Percentiles rank a stretch among this genome's conserved stretches.
Conservation (phyloP, 352 stramenopile genomes). For the Phytophthora rubi region DNA sequence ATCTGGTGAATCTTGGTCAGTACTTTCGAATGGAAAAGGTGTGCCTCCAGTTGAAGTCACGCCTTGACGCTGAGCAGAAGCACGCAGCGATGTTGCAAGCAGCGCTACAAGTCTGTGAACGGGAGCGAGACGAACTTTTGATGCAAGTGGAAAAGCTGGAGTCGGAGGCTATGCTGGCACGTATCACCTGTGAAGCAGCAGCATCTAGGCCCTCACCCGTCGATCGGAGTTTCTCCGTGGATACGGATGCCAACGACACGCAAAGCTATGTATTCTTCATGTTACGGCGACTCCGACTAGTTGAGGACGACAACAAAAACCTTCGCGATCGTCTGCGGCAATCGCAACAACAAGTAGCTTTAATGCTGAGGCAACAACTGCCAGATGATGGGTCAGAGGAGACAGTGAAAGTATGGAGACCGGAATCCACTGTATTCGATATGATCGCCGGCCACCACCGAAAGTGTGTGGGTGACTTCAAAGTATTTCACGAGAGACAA, state of each 20-base stretch:
- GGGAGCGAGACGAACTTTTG: constrained; percentile 29
- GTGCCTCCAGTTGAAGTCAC: constrained; percentile 33
- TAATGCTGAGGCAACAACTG: constrained; percentile 13
- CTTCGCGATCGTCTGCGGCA: constrained; percentile 22
- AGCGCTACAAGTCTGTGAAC: constrained; percentile 26
- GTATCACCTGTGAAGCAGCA: neutral
- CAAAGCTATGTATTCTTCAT: constrained; percentile 10
- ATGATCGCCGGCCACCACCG: constrained; percentile 25
- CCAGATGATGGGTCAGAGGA: neutral
- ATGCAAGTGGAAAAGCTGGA: constrained; percentile 39
- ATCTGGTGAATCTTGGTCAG: constrained; percentile 28
- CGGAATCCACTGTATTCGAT: constrained; percentile 6
- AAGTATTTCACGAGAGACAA: constrained; percentile 14
- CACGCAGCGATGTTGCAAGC: constrained; percentile 21
- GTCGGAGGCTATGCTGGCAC: constrained; percentile 15
- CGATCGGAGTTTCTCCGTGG: neutral
- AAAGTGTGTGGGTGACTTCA: constrained; percentile 26
- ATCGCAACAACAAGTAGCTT: constrained; percentile 23
- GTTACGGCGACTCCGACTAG: constrained; percentile 23
- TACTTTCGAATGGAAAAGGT: constrained; percentile 38
- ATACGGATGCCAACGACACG: neutral
- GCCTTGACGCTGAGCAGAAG: constrained; percentile 25
- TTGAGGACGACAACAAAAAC: constrained; percentile 20
- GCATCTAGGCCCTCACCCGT: neutral
- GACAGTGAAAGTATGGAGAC: neutral